Percentiles rank a stretch among this genome's conserved stretches.
Conservation (phyloP, 495 filamentous ascomycete genomes). For the Rostrohypoxylon terebratum region DNA sequence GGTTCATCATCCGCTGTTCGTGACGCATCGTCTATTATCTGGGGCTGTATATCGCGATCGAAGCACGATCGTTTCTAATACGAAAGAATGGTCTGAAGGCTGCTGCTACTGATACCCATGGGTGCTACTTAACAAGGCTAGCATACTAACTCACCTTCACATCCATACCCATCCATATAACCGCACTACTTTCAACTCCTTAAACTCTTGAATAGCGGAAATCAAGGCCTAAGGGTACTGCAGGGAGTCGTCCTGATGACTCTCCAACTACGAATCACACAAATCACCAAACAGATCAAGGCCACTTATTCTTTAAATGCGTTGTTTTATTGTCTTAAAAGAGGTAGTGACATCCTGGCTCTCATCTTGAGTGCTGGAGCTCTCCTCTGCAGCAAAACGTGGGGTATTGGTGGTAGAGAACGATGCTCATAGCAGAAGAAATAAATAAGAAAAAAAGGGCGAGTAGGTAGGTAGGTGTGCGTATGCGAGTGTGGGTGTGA, state of each 20-base stretch:
- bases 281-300: conserved; percentile 7
- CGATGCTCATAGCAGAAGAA: conserved; percentile 16
- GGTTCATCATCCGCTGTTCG: not conserved
- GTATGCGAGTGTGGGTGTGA: not conserved
- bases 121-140: not conserved
- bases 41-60: not conserved
- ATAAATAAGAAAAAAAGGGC: conserved; percentile 14
- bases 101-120: not conserved
- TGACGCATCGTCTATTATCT: not conserved
- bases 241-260: not conserved
- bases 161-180: not conserved
- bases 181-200: not conserved
- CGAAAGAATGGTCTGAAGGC: not conserved
- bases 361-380: conserved; percentile 13
- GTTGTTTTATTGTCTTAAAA: not conserved
- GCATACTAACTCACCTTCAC: not conserved
- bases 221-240: no score
- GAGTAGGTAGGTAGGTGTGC: conserved; percentile 1
- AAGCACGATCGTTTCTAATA: not conserved
- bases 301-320: not conserved
- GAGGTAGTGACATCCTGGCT: not conserved
- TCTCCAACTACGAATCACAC: not conserved
- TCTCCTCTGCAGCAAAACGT: conserved; percentile 4
- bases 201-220: not conserved
- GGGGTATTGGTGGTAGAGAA: conserved; percentile 28